These are phyloP conservation scores for Alternaria conjuncta DNA, from an alignment of 2,329 filamentous ascomycete genomes.

Conservation along the genomic window DNA sequence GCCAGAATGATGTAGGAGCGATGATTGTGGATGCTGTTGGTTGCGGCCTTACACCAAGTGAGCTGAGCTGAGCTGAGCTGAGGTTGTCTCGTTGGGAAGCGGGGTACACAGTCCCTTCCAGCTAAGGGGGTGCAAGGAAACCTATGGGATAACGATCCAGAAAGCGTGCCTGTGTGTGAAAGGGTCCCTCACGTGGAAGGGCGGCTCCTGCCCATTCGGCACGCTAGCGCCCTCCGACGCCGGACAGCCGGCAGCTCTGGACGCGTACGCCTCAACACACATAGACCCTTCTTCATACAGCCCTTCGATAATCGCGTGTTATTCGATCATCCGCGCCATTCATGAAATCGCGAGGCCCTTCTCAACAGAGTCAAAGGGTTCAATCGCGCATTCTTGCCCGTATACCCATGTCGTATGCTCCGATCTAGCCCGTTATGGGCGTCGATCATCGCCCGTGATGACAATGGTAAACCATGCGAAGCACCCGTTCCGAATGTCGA, in stretches of 20 bases:
- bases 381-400: background rate
- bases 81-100: background rate
- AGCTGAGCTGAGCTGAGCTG: background rate
- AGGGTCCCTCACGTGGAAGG: background rate
- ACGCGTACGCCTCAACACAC: background rate
- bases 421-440: background rate
- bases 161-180: background rate
- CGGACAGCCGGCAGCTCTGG: background rate
- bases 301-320: background rate
- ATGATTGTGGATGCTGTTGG: background rate
- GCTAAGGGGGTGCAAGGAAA: background rate
- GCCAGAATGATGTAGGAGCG: background rate
- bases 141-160: background rate
- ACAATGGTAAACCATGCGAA: background rate
- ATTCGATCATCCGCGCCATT: background rate
- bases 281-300: background rate
- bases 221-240: background rate
- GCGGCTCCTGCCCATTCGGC: background rate
- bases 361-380: background rate
- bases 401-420: too few relatives aligned
- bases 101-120: background rate
- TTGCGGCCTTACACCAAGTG: background rate
- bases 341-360: background rate
- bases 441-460: background rate
- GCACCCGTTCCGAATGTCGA: background rate